Evolutionary conservation across 208 protist species (phyloP), one percentile per base, ranked within the genome.

Genomic region (Wallacemonas sp.): DNA sequence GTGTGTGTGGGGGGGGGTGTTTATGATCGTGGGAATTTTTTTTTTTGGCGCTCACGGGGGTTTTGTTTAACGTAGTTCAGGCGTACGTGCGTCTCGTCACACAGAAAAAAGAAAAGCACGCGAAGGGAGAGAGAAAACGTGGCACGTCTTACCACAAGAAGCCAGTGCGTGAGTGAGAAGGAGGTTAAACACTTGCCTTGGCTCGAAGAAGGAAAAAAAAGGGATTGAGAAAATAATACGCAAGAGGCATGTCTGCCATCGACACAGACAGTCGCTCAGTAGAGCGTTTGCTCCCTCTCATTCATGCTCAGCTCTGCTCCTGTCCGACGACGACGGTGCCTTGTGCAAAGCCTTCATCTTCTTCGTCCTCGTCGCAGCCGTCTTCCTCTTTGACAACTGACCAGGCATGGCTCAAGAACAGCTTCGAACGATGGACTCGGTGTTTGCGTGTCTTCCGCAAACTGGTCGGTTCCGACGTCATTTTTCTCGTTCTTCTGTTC

Each of bases 401-500:
- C 17, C 24, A 24, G 15, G n/a, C 41, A 15, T 47, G 0, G n/a
- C 63, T 19, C 30, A 39, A 1, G 42, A n/a, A 49, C 61, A 77
- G 79, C 49, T 69, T 72, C 39, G 38, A 27, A 15, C 79, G 82
- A 1, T 92, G 86, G 86, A 75, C 77, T 14, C 75, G 68, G 39
- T 86, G 79, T 65, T 70, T 92, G 36, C 51, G 56, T 11, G 61
- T 90, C 2, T 90, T 80, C 77, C 77, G 86, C 19, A 75, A 58
- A n/a, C 60, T 90, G n/a, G 28, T 93, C n/a, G 74, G 77, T 28
- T 80, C 74, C n/a, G 83, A 93, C 44, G 56, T 68, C 17, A 51
- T 93, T 14, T 75, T 90, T 47, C 81, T 93, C 12, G 69, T 71
- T n/a, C 42, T 93, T 21, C 76, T 93, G 11, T 78, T 88, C 28